These are phyloP conservation scores for Solanum infundibuliforme DNA, from an alignment of 257 asterid species.

Conservation along the genomic window DNA sequence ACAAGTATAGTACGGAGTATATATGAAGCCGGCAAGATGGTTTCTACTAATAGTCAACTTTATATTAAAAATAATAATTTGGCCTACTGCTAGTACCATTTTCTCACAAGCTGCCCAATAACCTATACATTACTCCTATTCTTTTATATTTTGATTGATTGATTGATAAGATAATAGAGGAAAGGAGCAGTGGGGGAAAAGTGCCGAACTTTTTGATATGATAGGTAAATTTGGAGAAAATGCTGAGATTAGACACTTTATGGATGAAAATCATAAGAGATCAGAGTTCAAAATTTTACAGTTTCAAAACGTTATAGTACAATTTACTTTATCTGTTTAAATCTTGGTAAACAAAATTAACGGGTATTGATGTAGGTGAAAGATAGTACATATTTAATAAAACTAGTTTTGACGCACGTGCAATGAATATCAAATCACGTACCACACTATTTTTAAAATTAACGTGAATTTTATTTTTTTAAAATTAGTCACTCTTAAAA, in stretches of 20 bases:
- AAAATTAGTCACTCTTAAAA: too few species aligned
- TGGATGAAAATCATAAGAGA: background rate
- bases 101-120: background rate
- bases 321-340: background rate
- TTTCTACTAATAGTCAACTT: background rate
- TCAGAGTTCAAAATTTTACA: background rate
- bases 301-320: too few species aligned
- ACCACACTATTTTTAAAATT: too few species aligned
- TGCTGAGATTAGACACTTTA: background rate
- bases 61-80: background rate
- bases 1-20: background rate
- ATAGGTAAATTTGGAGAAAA: background rate
- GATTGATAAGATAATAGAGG: background rate
- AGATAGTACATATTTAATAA: background rate
- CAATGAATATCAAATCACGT: too few species aligned
- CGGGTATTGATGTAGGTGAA: background rate
- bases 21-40: background rate
- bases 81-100: background rate
- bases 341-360: background rate
- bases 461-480: too few species aligned
- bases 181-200: background rate
- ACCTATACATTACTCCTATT: background rate
- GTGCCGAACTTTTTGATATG: background rate
- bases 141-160: background rate
- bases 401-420: background rate